phyloP scores from a whole-genome alignment of 305 asterid species.

The Solanum aculeatissimum region DNA sequence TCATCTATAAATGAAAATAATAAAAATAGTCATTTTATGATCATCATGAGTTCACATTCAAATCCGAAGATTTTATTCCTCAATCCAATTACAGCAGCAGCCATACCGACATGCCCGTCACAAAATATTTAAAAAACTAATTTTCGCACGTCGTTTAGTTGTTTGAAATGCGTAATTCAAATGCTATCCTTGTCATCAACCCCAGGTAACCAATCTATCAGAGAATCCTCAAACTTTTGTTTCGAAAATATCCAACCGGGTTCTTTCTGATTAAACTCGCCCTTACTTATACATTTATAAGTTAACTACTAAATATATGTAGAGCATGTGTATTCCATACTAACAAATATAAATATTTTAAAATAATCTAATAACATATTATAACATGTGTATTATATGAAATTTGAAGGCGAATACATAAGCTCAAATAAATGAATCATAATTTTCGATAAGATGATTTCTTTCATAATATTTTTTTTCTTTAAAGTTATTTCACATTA shows the following conservation, averaged over 20 bases:
- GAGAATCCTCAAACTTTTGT: neutral
- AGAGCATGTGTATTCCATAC: too few species aligned
- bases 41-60: neutral
- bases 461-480: too few species aligned
- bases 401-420: too few species aligned
- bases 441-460: too few species aligned
- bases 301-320: too few species aligned
- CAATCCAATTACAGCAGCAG: neutral
- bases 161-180: neutral
- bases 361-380: too few species aligned
- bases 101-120: neutral
- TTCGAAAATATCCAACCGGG: neutral
- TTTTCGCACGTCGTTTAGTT: neutral
- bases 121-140: neutral
- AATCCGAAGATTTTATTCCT: neutral
- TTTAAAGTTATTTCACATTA: too few species aligned
- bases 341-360: too few species aligned
- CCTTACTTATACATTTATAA: too few species aligned
- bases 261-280: neutral
- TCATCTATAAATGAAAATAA: too few species aligned
- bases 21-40: neutral
- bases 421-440: too few species aligned
- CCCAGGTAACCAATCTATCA: conserved; percentile 1
- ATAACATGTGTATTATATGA: too few species aligned
- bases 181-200: neutral